Evolutionary conservation across 345 rosid species (phyloP), one percentile per base, ranked within the genome.

Genomic region (Geranium rotundifolium): DNA sequence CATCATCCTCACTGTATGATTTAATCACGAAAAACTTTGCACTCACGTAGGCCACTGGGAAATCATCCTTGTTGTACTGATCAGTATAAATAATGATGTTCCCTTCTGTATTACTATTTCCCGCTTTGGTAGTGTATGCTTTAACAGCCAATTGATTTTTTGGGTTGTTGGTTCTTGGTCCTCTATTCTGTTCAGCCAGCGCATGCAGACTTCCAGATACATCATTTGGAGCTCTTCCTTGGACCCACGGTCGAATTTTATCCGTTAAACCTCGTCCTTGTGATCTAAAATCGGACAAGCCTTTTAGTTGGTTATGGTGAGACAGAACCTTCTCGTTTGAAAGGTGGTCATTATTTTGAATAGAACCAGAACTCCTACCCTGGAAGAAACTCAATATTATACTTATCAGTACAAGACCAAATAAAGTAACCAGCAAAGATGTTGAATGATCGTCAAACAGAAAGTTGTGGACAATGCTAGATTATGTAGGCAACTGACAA

Each of bases 1-100:
- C 95, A 75, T 93, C 99, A 77, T 93, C 99, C 77, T 93, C 97
- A 19, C 97, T 88, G 65, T 93, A 93, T 2, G 99, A 93, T 75
- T 93, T 93, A 50, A 93, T 90, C 68, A 93, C 96, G 71, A 80
- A 93, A 79, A 82, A 86, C 70, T 88, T 93, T 27, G 84, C 97
- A 72, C 71, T 73, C 63, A 60, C 75, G 72, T 82, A 80, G 50
- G 82, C 80, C 19, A 81, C 68, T 62, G 69, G 67, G 72, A 93
- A 83, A 81, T 82, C 85, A 63, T 80, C 96, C 76, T 69, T 83
- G 78, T 90, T 93, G 73, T 84, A 86, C 71, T 79, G 91, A 68
- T 79, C 86, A 62, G 79, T 77, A 67, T 77, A 63, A 37, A 87
- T 76, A 66, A 85, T 68, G 59, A 87, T 82, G 60, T 83, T 78